phyloP scores from a whole-genome alignment of 2,329 filamentous ascomycete genomes.

The Drechslerella stenobrocha region DNA sequence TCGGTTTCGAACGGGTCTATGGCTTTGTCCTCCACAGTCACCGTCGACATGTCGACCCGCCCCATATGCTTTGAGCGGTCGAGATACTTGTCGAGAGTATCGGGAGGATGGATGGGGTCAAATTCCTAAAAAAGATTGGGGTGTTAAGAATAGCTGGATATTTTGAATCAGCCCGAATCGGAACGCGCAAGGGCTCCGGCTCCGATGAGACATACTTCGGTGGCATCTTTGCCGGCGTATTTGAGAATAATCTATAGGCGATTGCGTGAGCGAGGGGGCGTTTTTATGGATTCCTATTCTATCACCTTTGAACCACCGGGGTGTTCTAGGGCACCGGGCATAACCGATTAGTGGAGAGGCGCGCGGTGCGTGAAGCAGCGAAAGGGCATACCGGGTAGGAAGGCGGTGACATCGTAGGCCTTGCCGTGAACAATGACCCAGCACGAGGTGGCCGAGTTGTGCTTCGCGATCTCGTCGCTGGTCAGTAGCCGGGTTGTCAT shows the following conservation, averaged over 20 bases:
- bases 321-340: constrained; percentile 64
- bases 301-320: constrained; percentile 71
- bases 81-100: constrained; percentile 83
- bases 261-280: not conserved
- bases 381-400: constrained; percentile 24
- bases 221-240: constrained; percentile 93
- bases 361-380: not conserved
- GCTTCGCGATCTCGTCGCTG: constrained; percentile 68
- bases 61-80: constrained; percentile 83
- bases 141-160: not conserved
- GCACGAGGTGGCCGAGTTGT: constrained; percentile 80
- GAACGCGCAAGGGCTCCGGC: no score
- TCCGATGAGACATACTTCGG: constrained; percentile 64
- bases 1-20: constrained; percentile 72
- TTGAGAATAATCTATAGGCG: constrained; percentile 78
- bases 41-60: constrained; percentile 83
- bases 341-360: not conserved
- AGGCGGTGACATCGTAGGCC: constrained; percentile 83
- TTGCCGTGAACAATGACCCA: constrained; percentile 71
- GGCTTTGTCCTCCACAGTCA: constrained; percentile 68
- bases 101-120: constrained; percentile 84
- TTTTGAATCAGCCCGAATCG: no score
- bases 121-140: constrained; percentile 63
- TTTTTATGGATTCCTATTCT: not conserved
- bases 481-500: constrained; percentile 54